These are phyloP conservation scores for Cyberlindnera japonica DNA, from an alignment of 805 yeast species.

Conservation along the genomic window DNA sequence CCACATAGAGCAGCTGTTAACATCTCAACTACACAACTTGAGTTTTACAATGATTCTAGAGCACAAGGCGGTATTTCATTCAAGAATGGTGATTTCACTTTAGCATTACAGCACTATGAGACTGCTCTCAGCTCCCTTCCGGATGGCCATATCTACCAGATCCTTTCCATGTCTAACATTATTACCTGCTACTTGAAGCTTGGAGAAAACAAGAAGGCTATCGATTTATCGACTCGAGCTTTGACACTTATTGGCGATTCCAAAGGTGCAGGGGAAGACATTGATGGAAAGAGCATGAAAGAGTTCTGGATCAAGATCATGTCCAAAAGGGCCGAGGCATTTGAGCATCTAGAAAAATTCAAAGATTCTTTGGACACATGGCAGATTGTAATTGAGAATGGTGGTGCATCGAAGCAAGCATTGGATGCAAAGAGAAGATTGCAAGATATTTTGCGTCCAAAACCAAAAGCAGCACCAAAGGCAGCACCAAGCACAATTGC, in stretches of 20 bases:
- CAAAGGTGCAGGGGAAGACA: conserved; percentile 37
- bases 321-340: conserved; percentile 73
- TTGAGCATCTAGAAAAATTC: conserved; percentile 74
- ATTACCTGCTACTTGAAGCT: conserved; percentile 61
- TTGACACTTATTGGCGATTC: conserved; percentile 32
- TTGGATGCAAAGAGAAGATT: conserved; percentile 86
- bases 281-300: conserved; percentile 54
- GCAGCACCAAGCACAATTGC: conserved; percentile 7
- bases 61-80: conserved; percentile 59
- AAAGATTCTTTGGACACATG: conserved; percentile 60
- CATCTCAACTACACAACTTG: conserved; percentile 23
- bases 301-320: conserved; percentile 73
- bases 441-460: conserved; percentile 57
- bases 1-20: conserved; percentile 11
- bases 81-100: conserved; percentile 76
- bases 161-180: conserved; percentile 72
- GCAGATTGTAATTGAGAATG: conserved; percentile 59
- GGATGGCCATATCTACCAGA: conserved; percentile 54
- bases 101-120: conserved; percentile 59
- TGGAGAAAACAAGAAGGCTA: conserved; percentile 54
- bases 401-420: conserved; percentile 56
- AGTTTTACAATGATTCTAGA: conserved; percentile 44
- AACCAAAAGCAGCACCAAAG: conserved; percentile 29
- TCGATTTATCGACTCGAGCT: conserved; percentile 31
- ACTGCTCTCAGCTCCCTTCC: conserved; percentile 59